Evolutionary conservation across 2,329 filamentous ascomycete species (phyloP).

Genomic region (Pseudocercospora fuligena): DNA sequence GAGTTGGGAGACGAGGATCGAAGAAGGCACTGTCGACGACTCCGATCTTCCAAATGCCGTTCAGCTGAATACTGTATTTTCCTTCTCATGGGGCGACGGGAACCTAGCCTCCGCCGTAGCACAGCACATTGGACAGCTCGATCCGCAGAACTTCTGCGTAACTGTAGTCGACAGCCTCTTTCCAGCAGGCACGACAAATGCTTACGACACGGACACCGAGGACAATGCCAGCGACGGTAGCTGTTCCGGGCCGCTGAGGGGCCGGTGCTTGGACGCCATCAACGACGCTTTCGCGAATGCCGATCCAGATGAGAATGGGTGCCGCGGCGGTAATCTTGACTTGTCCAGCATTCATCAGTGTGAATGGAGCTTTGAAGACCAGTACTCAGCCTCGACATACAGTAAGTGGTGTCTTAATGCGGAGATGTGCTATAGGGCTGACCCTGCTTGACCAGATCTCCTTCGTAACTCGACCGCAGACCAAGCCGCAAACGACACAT

Average conservation of each 20-base stretch:
- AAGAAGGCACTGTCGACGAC: conserved; percentile 12
- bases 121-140: conserved; percentile 16
- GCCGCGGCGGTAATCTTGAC: conserved; percentile 14
- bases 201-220: conserved; percentile 13
- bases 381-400: conserved; percentile 16
- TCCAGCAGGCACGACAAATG: conserved; percentile 6
- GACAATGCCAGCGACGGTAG: conserved; percentile 22
- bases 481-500: neutral
- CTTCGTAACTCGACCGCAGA: conserved; percentile 1
- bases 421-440: too few relatives aligned
- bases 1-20: conserved; percentile 14
- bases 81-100: conserved; percentile 13
- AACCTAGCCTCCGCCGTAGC: conserved; percentile 14
- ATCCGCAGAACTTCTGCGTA: conserved; percentile 22
- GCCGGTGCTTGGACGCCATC: conserved; percentile 18
- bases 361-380: conserved; percentile 13
- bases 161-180: conserved; percentile 19
- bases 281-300: conserved; percentile 10
- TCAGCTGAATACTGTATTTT: conserved; percentile 20
- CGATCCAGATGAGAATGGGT: conserved; percentile 16
- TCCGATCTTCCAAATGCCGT: conserved; percentile 15
- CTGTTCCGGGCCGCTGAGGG: conserved; percentile 16
- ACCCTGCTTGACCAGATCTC: neutral
- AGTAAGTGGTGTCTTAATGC: neutral
- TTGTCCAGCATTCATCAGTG: conserved; percentile 13